A percentile compares a stretch with the other conserved stretches of the same genome.
These are phyloP conservation scores for Tetrapyrgos nigripes DNA, from an alignment of 1,284 basidiomycete species.

Conservation along the genomic window DNA sequence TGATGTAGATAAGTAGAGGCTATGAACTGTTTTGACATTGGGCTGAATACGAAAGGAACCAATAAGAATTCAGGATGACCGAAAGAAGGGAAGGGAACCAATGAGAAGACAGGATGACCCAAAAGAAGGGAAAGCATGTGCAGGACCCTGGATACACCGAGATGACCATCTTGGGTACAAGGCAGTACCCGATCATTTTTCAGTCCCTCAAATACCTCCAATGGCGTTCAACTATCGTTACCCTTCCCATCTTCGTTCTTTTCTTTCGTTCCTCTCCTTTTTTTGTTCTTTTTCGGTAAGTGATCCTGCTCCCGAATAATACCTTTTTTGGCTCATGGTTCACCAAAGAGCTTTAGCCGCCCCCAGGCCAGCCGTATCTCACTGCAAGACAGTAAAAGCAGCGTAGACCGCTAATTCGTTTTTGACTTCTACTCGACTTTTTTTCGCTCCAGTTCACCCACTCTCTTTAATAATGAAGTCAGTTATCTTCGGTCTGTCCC, in stretches of 20 bases:
- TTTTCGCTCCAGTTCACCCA: constrained; percentile 43
- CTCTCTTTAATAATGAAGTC: constrained; percentile 66
- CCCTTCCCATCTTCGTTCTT: constrained; percentile 46
- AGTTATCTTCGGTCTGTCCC: constrained; percentile 61
- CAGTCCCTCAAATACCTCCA: constrained; percentile 36
- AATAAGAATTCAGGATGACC: neutral
- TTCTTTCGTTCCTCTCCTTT: constrained; percentile 40
- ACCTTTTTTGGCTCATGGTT: constrained; percentile 6
- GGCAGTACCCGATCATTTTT: constrained; percentile 16
- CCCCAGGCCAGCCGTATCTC: constrained; percentile 36
- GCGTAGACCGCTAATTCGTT: constrained; percentile 74
- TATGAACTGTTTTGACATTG: constrained; percentile 11
- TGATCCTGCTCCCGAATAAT: constrained; percentile 12
- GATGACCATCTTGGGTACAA: constrained; percentile 39
- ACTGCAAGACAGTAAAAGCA: constrained; percentile 69
- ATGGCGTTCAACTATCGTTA: constrained; percentile 20
- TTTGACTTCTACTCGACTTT: constrained; percentile 46
- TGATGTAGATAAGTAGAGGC: constrained; percentile 11
- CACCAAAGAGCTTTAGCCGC: constrained; percentile 49
- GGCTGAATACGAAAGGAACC: neutral
- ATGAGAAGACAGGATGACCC: constrained; percentile 14
- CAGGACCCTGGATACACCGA: constrained; percentile 45
- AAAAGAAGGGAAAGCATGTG: constrained; percentile 31
- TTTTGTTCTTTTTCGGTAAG: constrained; percentile 48
- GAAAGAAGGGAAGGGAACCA: constrained; percentile 9